A percentile compares a stretch with the other conserved stretches of the same genome.
phyloP scores from a whole-genome alignment of 805 yeast genomes.

The Saccharomyces eubayanus region DNA sequence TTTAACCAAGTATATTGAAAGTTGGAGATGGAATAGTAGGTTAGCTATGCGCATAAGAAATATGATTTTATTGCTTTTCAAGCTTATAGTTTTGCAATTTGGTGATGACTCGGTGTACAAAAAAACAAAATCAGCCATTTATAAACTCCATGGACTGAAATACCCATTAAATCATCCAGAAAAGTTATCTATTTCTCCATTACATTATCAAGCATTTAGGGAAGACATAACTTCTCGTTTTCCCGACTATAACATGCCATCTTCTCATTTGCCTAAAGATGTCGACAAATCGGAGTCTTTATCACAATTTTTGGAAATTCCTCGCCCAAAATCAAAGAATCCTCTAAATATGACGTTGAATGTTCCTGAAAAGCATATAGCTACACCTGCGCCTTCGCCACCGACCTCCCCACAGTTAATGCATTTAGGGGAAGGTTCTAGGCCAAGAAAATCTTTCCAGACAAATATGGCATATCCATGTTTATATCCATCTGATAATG shows the following conservation, averaged over 20 bases:
- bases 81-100: conserved; percentile 48
- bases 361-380: conserved; percentile 37
- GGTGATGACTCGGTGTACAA: conserved; percentile 44
- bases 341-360: conserved; percentile 25
- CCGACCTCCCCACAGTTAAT: conserved; percentile 41
- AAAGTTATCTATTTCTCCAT: conserved; percentile 54
- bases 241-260: conserved; percentile 57
- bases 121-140: conserved; percentile 40
- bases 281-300: conserved; percentile 45
- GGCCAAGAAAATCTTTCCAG: conserved; percentile 49
- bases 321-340: conserved; percentile 38
- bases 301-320: conserved; percentile 51
- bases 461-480: conserved; percentile 61
- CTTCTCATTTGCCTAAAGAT: conserved; percentile 38
- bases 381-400: conserved; percentile 87
- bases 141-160: conserved; percentile 33
- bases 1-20: conserved; percentile 46
- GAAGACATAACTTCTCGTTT: conserved; percentile 67
- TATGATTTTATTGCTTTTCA: conserved; percentile 45
- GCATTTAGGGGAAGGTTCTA: conserved; percentile 22
- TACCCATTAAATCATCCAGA: conserved; percentile 19
- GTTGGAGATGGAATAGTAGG: conserved; percentile 54
- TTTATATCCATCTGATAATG: conserved; percentile 45
- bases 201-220: conserved; percentile 76
- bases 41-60: conserved; percentile 45